Percentiles rank a stretch among this genome's conserved stretches.
Conservation (phyloP, 345 rosid species). For the Eucalyptus shirleyi region DNA sequence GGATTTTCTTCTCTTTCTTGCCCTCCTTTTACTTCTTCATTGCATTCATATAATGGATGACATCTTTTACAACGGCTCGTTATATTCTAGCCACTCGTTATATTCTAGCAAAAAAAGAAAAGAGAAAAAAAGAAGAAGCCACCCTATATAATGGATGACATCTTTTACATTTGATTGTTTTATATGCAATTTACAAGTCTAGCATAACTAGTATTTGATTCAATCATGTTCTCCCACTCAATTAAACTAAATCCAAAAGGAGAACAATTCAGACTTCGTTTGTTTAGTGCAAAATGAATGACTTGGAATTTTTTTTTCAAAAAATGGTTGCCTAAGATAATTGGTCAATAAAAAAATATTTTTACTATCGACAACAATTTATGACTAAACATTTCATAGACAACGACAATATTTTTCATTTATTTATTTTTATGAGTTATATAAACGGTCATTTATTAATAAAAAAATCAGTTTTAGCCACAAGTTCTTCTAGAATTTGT, state of each 20-base stretch:
- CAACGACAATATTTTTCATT: rapidly evolving
- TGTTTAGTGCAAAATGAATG: background rate
- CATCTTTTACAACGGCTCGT: too few species aligned
- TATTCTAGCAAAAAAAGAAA: background rate
- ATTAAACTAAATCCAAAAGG: background rate
- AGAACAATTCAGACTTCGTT: rapidly evolving
- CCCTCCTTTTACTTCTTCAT: too few species aligned
- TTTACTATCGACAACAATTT: background rate
- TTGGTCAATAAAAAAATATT: too few species aligned
- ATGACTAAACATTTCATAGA: background rate
- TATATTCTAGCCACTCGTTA: too few species aligned
- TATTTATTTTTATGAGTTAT: too few species aligned
- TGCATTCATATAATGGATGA: too few species aligned
- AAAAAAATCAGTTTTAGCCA: too few species aligned
- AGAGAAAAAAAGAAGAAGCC: rapidly evolving
- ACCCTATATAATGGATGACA: background rate
- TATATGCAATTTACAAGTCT: background rate
- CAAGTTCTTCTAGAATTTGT: background rate
- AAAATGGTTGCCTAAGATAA: background rate
- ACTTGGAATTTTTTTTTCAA: too few species aligned
- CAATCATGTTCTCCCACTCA: background rate
- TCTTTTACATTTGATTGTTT: background rate
- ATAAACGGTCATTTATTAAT: too few species aligned
- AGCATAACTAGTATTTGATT: background rate
- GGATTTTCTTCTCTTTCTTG: too few species aligned